These are phyloP conservation scores for Microbotryum saponariae DNA, from an alignment of 1,284 basidiomycete species.

Conservation along the genomic window DNA sequence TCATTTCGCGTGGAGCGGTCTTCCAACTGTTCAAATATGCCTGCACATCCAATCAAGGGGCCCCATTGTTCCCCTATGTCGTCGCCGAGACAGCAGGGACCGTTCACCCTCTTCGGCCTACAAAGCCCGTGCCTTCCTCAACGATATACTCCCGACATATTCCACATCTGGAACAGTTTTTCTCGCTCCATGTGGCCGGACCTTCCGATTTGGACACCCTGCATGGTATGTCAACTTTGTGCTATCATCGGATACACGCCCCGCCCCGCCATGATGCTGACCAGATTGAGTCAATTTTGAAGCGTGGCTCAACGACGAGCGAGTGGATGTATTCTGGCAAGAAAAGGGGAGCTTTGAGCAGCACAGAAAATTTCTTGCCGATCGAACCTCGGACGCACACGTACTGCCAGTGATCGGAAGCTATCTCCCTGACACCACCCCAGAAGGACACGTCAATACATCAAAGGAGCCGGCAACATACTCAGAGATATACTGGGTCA, in stretches of 20 bases:
- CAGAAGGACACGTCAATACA: constrained; percentile 44
- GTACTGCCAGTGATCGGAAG: constrained; percentile 46
- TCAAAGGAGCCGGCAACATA: constrained; percentile 53
- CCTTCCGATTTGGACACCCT: constrained; percentile 20
- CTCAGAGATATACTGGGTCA: constrained; percentile 50
- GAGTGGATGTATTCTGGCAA: constrained; percentile 50
- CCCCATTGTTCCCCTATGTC: constrained; percentile 19
- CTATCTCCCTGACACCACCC: constrained; percentile 5
- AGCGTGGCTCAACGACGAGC: constrained; percentile 51
- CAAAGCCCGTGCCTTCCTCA: constrained; percentile 48
- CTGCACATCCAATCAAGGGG: constrained; percentile 1
- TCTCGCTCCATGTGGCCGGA: constrained; percentile 48
- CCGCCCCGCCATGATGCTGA: constrained; percentile 38
- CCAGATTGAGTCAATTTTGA: constrained; percentile 42
- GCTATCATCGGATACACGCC: constrained; percentile 41
- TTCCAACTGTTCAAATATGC: constrained; percentile 29
- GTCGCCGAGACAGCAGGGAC: constrained; percentile 9
- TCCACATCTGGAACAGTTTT: constrained; percentile 44
- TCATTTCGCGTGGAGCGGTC: constrained; percentile 20
- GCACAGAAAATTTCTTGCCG: constrained; percentile 48
- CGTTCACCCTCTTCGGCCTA: constrained; percentile 51
- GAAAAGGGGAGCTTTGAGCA: constrained; percentile 49
- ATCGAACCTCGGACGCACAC: constrained; percentile 45
- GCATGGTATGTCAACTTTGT: not conserved
- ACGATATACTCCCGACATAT: constrained; percentile 50